Evolutionary conservation across 306 rosid species (phyloP), one percentile per base, ranked within the genome.

Genomic region (Casuarina glauca): DNA sequence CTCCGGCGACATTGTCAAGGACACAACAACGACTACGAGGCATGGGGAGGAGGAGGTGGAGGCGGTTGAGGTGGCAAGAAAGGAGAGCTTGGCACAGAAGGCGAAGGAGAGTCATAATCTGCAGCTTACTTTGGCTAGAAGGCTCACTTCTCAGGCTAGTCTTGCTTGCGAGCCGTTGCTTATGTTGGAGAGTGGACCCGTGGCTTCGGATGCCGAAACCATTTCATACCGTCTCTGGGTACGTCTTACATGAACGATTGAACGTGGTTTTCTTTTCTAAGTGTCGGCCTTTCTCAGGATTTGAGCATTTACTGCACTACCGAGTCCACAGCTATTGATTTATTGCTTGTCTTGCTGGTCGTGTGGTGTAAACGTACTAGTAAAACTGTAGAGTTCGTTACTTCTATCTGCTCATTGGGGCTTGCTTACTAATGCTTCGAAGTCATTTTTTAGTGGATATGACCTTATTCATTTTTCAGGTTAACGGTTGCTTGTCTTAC

Each of bases 171-270:
- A 93, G 77, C 91, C 97, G 0, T 57, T 82, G 79, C 81, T 95
- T 5, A 62, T 85, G 82, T 84, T 74, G 3, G 74, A 83, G 53
- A 69, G 81, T 5, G 93, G 86, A 48, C 61, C 80, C 52, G 90
- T 89, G 41, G 76, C 82, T 13, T 81, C 93, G 69, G 97, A 93
- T 74, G 89, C 83, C 9, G 93, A 90, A 77, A 80, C 90, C 12
- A 93, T 93, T 82, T 95, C 99, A 62, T 93, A 95, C 81, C 94
- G 99, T 38, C 89, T 95, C 20, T 95, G 99, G 99, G 99, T 95
- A 86, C 5, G 70, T 1, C 45, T 12, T 17, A 11, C 70, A 55
- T 17, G 32, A 44, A 44, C 8, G 8, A 44, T 44, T 44, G 48
- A 44, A 44, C 48, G 0, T 26, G 32, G 0, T 26, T 26, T 26